Evolutionary conservation across 306 rosid species (phyloP).

Genomic region (Luffa aegyptiaca): DNA sequence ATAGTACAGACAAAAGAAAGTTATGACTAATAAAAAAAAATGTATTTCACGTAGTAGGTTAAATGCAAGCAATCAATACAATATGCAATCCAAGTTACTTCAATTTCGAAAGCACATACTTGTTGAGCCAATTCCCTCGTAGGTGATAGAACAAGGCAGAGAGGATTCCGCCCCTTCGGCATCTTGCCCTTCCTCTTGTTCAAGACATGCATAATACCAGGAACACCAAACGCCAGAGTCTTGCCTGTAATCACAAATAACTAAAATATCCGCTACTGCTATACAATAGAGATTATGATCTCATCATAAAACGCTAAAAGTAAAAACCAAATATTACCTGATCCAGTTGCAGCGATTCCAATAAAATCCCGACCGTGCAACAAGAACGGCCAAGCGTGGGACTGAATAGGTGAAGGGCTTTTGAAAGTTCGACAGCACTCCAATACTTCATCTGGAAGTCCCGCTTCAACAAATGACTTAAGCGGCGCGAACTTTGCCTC

Average conservation of each 20-base stretch:
- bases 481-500: slow-evolving; percentile 45
- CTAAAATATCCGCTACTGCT: not conserved
- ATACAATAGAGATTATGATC: not conserved
- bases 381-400: slow-evolving; percentile 90
- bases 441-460: slow-evolving; percentile 55
- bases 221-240: slow-evolving; percentile 88
- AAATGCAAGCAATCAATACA: not conserved
- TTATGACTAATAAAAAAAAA: not conserved
- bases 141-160: slow-evolving; percentile 82
- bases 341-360: slow-evolving; percentile 95
- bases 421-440: slow-evolving; percentile 74
- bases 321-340: slow-evolving; percentile 35
- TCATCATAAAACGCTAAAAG: not conserved
- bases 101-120: slow-evolving; percentile 32
- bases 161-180: slow-evolving; percentile 61
- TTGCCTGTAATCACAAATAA: slow-evolving; percentile 39
- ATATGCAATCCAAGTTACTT: not conserved
- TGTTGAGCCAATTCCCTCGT: slow-evolving; percentile 97
- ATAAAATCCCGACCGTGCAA: slow-evolving; percentile 83
- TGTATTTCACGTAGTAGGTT: not conserved
- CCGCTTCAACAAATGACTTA: slow-evolving; percentile 40
- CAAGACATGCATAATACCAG: slow-evolving; percentile 75
- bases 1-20: not conserved
- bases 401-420: slow-evolving; percentile 79
- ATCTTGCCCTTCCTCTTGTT: slow-evolving; percentile 47